Evolutionary conservation across 169 alveolate species (phyloP).

Genomic region (Plasmodium gonderi): DNA sequence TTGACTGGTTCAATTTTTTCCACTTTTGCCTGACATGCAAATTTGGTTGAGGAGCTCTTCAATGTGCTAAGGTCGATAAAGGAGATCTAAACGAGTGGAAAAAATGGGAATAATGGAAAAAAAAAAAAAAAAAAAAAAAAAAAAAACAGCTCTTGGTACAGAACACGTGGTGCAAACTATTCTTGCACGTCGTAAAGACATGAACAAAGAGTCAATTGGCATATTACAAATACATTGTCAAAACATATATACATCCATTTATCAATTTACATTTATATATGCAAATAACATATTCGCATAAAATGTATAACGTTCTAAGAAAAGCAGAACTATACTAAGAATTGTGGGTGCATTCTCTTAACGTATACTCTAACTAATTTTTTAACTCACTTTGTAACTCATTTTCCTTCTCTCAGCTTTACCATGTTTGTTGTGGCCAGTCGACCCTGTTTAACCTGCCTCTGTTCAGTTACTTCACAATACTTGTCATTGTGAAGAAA

Average conservation of each 20-base stretch:
- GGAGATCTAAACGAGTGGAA: slow-evolving; percentile 1
- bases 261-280: no score
- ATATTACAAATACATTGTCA: background rate
- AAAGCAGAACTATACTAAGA: no score
- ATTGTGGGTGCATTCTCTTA: background rate
- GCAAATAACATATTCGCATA: no score
- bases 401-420: no score
- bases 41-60: slow-evolving; percentile 52
- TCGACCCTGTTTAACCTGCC: slow-evolving; percentile 70
- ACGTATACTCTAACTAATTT: no score
- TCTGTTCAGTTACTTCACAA: slow-evolving; percentile 71
- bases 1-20: slow-evolving; percentile 66
- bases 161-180: no score
- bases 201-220: no score
- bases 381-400: no score
- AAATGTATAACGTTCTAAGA: no score
- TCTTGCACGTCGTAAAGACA: no score
- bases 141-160: background rate
- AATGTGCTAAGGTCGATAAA: slow-evolving; percentile 53
- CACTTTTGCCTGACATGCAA: slow-evolving; percentile 68
- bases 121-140: background rate
- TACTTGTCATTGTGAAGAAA: slow-evolving; percentile 61
- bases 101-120: background rate
- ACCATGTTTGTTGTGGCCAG: slow-evolving; percentile 71
- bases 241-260: background rate